Evolutionary conservation across 805 yeast genomes (phyloP).

Genomic region (Metschnikowia arizonensis): DNA sequence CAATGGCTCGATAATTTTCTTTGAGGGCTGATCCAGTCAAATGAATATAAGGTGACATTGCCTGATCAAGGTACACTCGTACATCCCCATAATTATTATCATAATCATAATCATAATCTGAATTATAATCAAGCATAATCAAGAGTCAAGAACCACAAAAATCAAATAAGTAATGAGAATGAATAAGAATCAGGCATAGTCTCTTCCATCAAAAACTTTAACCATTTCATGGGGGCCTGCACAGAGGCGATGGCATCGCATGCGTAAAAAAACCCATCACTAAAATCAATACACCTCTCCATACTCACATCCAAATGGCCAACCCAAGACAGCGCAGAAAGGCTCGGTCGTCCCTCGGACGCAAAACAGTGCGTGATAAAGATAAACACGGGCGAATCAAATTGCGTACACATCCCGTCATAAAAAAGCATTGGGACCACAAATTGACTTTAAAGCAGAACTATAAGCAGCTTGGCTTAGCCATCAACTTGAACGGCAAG

Average conservation of each 20-base stretch:
- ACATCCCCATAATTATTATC: too few species aligned
- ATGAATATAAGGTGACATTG: too few species aligned
- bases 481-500: slow-evolving; percentile 44
- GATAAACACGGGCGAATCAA: slow-evolving; percentile 66
- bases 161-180: too few species aligned
- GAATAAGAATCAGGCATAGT: too few species aligned
- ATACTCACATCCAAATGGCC: slow-evolving; percentile 39
- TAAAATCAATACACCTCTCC: neutral
- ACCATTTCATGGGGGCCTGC: neutral
- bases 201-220: too few species aligned
- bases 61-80: too few species aligned
- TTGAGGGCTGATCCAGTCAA: too few species aligned
- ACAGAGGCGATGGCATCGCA: slow-evolving; percentile 4
- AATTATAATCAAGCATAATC: too few species aligned
- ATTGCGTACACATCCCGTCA: slow-evolving; percentile 70
- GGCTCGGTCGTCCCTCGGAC: slow-evolving; percentile 65
- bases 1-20: too few species aligned
- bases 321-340: slow-evolving; percentile 84
- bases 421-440: slow-evolving; percentile 89
- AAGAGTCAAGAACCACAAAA: too few species aligned
- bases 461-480: slow-evolving; percentile 76
- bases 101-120: too few species aligned
- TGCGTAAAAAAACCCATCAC: slow-evolving; percentile 1
- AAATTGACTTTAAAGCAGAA: slow-evolving; percentile 78
- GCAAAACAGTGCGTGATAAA: slow-evolving; percentile 65